Conservation (phyloP, 73 alveolate genomes). For the Diophrys appendiculata region DNA sequence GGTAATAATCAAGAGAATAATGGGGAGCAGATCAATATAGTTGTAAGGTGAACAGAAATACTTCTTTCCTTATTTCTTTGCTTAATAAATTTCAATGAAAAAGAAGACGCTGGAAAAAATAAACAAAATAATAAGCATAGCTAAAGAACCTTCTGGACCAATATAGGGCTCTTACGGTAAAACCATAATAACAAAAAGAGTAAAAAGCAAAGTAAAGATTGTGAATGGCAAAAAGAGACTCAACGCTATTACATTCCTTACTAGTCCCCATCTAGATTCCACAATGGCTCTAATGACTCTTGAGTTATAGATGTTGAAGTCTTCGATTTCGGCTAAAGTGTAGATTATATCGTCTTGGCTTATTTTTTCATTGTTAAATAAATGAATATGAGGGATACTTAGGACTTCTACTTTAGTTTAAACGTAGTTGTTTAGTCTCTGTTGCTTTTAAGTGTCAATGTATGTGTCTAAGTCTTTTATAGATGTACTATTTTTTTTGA, state of each 20-base stretch:
- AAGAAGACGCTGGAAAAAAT: slow-evolving; percentile 11
- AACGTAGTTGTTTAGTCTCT: no score
- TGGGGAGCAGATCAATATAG: slow-evolving; percentile 42
- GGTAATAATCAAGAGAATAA: not conserved
- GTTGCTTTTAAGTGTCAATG: no score
- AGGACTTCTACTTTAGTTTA: no score
- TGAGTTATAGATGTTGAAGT: no score
- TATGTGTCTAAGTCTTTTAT: no score
- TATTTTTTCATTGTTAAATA: no score
- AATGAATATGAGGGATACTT: no score
- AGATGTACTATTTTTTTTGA: no score
- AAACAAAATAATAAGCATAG: not conserved
- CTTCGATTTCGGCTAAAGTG: no score
- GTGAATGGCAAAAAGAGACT: slow-evolving; percentile 28
- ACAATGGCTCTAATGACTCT: slow-evolving; percentile 26
- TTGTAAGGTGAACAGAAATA: slow-evolving; percentile 38
- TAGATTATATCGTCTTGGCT: no score
- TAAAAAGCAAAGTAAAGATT: not conserved
- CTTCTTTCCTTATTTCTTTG: not conserved
- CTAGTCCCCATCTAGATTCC: slow-evolving; percentile 42
- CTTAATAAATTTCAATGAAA: slow-evolving; percentile 21
- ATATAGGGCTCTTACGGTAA: not conserved
- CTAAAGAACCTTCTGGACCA: not conserved
- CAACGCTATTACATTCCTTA: not conserved
- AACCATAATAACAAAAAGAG: slow-evolving; percentile 11